Conservation (phyloP, 345 rosid species). For the Cardamine chenopodiifolia region DNA sequence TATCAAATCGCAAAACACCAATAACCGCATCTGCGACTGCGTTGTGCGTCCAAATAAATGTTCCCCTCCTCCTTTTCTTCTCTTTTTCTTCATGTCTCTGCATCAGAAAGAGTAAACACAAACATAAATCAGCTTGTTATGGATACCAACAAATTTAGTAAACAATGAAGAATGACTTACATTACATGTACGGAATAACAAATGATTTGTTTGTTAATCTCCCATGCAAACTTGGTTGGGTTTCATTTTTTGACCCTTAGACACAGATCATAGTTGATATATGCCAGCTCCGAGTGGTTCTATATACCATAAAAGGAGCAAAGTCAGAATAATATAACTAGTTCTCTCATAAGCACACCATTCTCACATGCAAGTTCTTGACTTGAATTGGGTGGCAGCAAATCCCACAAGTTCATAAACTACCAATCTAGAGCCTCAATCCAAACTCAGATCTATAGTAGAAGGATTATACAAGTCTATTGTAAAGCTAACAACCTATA, state of each 20-base stretch:
- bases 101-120: constrained; percentile 22
- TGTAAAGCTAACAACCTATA: constrained; percentile 17
- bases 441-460: not conserved
- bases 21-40: constrained; percentile 9
- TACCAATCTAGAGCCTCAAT: not conserved
- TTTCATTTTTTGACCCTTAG: constrained; percentile 78
- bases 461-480: not conserved
- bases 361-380: not conserved
- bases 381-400: constrained; percentile 20
- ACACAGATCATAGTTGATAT: constrained; percentile 83
- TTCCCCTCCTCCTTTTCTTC: not conserved
- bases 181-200: constrained; percentile 62
- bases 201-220: constrained; percentile 33
- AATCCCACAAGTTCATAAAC: constrained; percentile 11
- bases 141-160: not conserved
- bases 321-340: constrained; percentile 17
- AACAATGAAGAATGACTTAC: constrained; percentile 27
- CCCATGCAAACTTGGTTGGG: constrained; percentile 43
- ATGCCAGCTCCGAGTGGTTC: constrained; percentile 89
- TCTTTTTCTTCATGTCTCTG: constrained; percentile 6
- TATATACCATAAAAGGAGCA: constrained; percentile 40
- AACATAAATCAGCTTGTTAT: not conserved
- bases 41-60: constrained; percentile 10
- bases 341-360: constrained; percentile 1
- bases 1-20: constrained; percentile 10